Evolutionary conservation across 495 filamentous ascomycete genomes (phyloP).

Genomic region (Lasiosphaeriaceae sp.): DNA sequence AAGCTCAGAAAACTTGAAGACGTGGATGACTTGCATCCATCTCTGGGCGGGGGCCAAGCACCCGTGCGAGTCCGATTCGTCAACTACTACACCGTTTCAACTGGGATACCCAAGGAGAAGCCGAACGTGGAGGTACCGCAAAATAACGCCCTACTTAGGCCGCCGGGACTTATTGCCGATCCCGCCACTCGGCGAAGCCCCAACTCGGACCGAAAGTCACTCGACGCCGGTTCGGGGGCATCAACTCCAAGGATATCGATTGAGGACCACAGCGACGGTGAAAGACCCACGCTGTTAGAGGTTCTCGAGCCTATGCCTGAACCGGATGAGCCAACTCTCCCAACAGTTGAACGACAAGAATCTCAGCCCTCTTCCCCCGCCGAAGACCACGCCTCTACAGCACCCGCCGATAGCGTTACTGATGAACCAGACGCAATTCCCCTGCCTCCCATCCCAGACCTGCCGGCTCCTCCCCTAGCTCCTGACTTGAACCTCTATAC

Average conservation of each 20-base stretch:
- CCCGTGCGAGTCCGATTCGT: slow-evolving; percentile 62
- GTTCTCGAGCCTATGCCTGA: slow-evolving; percentile 35
- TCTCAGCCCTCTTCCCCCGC: not conserved
- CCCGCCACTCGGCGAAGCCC: slow-evolving; percentile 1
- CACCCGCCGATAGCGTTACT: not conserved
- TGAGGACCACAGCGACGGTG: slow-evolving; percentile 35
- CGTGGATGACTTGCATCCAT: slow-evolving; percentile 41
- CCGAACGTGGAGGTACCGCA: not conserved
- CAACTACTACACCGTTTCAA: slow-evolving; percentile 88
- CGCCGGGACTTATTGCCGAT: not conserved
- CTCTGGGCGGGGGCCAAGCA: not conserved
- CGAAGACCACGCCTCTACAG: not conserved
- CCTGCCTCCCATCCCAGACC: slow-evolving; percentile 41
- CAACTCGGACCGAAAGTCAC: not conserved
- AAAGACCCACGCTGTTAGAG: slow-evolving; percentile 4
- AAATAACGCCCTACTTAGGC: not conserved
- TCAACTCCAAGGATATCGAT: slow-evolving; percentile 41
- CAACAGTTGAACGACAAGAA: not conserved
- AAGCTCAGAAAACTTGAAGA: slow-evolving; percentile 66
- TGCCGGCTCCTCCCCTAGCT: slow-evolving; percentile 36
- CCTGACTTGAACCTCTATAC: slow-evolving; percentile 49
- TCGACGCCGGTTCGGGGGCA: slow-evolving; percentile 4
- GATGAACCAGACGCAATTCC: slow-evolving; percentile 12
- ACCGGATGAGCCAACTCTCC: slow-evolving; percentile 11
- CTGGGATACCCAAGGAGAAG: slow-evolving; percentile 55